Base-by-base conservation (phyloP, 305 asterid species). In the Fraxinus paxiana region DNA sequence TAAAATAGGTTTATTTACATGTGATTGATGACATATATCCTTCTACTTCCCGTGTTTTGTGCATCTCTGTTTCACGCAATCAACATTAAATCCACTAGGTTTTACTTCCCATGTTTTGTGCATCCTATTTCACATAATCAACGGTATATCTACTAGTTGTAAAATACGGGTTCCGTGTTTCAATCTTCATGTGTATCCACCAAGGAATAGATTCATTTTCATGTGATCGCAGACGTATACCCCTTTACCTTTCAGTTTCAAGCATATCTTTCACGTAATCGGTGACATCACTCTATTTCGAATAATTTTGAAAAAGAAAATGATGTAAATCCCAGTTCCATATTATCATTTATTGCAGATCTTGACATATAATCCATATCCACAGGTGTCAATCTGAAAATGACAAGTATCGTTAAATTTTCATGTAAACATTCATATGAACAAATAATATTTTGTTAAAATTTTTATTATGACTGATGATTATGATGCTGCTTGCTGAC, bases 401-500 rank as follows among this genome's bases (percentile, higher is more conserved):
- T 37, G 65, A 67, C 73, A 33, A 15, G 46, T 80, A 41, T 61
- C 67, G 48, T 5, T 77, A 35, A 51, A 78, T 56, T 43, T 81
- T 59, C 18, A 54, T 34, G 17, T 17, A 61, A 43, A 56, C 67
- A 73, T 28, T 10, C 35, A 9, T 10, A 76, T 76, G 82, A 82
- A 18, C 63, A 69, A 37, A 20, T 26, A 56, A 31, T 83, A 26
- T 72, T 72, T 59, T 83, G 56, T 35, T 76, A 63, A 15, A 75
- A 69, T 17, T 56, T 56, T 43, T 38, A 71, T 37, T 43, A 30
- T 79, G 22, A 30, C 10, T 70, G 72, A 72, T 82, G 77, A 80
- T 73, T 73, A 54, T 18, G 79, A 72, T 83, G 83, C 78, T 90
- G 78, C 78, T 56, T 86, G 69, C 76, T 76, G 78, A 30, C 92